Conservation (phyloP, 108 stramenopile species). For the Cylindrotheca closterium region DNA sequence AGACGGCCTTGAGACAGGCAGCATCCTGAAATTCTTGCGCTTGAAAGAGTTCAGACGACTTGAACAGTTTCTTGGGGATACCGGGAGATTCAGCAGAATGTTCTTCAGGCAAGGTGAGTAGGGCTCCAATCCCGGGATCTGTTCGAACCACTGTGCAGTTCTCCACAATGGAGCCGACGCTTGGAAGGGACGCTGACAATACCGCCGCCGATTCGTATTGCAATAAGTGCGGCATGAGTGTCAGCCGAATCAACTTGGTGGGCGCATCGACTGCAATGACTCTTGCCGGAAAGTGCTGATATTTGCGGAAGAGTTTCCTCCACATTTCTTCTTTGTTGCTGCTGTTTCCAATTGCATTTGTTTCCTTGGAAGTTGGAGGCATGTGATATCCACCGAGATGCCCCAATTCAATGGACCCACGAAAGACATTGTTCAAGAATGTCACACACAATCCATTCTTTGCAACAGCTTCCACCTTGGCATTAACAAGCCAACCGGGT, state of each 20-base stretch:
- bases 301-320: slow-evolving; percentile 32
- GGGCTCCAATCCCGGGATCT: slow-evolving; percentile 84
- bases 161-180: slow-evolving; percentile 58
- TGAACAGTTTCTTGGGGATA: slow-evolving; percentile 35
- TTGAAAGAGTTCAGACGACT: slow-evolving; percentile 31
- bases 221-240: slow-evolving; percentile 69
- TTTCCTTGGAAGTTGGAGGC: slow-evolving; percentile 13
- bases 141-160: slow-evolving; percentile 74
- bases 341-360: background rate
- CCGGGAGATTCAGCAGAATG: slow-evolving; percentile 8
- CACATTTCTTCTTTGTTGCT: too few species aligned
- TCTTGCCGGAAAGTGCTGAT: slow-evolving; percentile 63
- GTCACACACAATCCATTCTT: slow-evolving; percentile 81
- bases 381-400: slow-evolving; percentile 67
- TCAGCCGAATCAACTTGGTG: slow-evolving; percentile 78
- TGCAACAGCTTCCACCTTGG: slow-evolving; percentile 65
- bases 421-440: slow-evolving; percentile 70
- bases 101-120: slow-evolving; percentile 62
- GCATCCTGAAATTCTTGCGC: slow-evolving; percentile 53
- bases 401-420: slow-evolving; percentile 68
- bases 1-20: slow-evolving; percentile 49
- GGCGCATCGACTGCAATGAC: slow-evolving; percentile 76
- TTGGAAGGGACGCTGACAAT: slow-evolving; percentile 7
- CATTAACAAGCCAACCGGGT: slow-evolving; percentile 71
- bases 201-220: slow-evolving; percentile 25